These are phyloP conservation scores for Mortierella sp. DNA, from an alignment of 371 early-diverging fungal species.

Conservation along the genomic window DNA sequence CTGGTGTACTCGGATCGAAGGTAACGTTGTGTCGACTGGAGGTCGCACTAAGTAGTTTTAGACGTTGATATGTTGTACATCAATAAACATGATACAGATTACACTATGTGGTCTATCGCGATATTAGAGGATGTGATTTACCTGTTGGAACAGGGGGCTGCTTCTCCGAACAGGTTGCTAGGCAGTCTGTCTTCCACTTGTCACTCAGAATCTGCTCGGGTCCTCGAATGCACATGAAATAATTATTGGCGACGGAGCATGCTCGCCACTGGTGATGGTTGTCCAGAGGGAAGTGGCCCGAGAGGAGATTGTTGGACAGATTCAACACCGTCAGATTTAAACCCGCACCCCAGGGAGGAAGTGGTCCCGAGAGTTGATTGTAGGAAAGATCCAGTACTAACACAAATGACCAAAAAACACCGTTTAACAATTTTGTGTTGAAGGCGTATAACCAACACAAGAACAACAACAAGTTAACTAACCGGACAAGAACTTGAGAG, in stretches of 20 bases:
- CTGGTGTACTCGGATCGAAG: conserved; percentile 22
- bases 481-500: conserved; percentile 15
- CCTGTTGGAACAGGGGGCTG: conserved; percentile 27
- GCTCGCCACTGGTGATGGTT: conserved; percentile 31
- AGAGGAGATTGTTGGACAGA: conserved; percentile 38
- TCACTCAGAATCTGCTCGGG: conserved; percentile 33
- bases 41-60: conserved; percentile 21
- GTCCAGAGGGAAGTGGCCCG: conserved; percentile 33
- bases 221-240: conserved; percentile 39
- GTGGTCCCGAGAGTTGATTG: conserved; percentile 39
- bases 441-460: too few species aligned
- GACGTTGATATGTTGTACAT: conserved; percentile 6
- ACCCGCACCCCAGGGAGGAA: conserved; percentile 33
- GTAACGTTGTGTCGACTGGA: conserved; percentile 24
- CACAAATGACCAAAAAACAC: too few species aligned
- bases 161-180: conserved; percentile 20
- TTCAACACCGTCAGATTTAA: conserved; percentile 39
- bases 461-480: not conserved
- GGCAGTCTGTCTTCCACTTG: conserved; percentile 28
- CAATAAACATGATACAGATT: conserved; percentile 9
- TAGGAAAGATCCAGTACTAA: conserved; percentile 39
- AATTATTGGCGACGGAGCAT: conserved; percentile 43
- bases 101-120: too few species aligned
- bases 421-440: too few species aligned
- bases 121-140: conserved; percentile 3